Base-by-base conservation (phyloP, 202 grass and related monocot genomes). In the Musa balbisiana region DNA sequence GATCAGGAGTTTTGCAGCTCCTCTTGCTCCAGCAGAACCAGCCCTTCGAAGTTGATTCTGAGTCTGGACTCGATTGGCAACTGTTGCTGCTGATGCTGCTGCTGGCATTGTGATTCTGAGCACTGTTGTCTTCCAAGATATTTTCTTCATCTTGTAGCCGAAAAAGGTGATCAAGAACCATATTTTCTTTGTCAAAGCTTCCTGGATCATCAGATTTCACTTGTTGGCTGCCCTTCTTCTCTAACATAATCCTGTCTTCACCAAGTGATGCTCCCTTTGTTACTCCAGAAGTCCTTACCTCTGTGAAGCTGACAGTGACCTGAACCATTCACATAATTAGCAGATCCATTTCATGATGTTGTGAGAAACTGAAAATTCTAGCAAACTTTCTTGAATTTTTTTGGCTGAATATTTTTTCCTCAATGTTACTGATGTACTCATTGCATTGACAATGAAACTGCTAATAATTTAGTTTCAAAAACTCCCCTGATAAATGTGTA, bases 61-160 rank as follows among this genome's bases (percentile, higher is more conserved):
- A 75, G 29, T 90, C 91, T 2, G 91, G 86, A 83, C 86, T 92
- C 1, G 84, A 80, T 54, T 81, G 73, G 0, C 87, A 84, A 22
- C 91, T 99, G n/a, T 74, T 82, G 67, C 88, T 89, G 59, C 72
- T 81, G 25, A 82, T 89, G 26, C 87, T 84, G 55, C 85, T 84
- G 76, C 75, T 84, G 63, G 78, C 80, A 82, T 83, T 85, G n/a
- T 13, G 79, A 52, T 68, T 74, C 62, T 21, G 19, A 27, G 16
- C 51, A 11, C 9, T 69, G 26, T 74, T 87, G 78, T 85, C 75
- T 19, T 77, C 83, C 77, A 87, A 80, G 51, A 73, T 78, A 62
- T 83, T 51, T 54, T 82, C 76, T 76, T 82, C 84, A 15, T 84
- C 92, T 22, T 85, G 87, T 65, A 91, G 69, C 4, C 79, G 82